Conservation (phyloP, 2,329 filamentous ascomycete genomes). For the Fusarium nodosum region DNA sequence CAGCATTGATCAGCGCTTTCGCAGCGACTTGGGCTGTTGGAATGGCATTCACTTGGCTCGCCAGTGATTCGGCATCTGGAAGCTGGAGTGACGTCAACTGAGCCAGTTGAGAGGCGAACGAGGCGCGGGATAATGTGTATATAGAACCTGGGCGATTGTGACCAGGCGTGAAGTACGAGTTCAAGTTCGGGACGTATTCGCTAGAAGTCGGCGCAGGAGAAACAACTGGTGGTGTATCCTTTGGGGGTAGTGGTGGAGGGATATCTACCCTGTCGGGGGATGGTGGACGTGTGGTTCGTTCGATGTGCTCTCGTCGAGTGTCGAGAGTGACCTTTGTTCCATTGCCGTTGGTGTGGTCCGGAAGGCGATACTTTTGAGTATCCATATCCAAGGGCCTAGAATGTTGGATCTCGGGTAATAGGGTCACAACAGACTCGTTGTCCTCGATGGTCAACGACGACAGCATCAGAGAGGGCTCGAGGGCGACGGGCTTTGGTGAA, state of each 20-base stretch:
- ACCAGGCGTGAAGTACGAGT: conserved; percentile 76
- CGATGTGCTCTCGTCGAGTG: conserved; percentile 70
- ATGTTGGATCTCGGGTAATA: conserved; percentile 66
- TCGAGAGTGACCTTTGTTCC: conserved; percentile 73
- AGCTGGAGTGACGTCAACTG: conserved; percentile 92
- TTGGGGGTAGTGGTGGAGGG: conserved; percentile 58
- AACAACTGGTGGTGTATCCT: conserved; percentile 57
- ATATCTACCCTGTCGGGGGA: conserved; percentile 54
- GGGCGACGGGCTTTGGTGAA: conserved; percentile 46
- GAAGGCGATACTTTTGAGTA: conserved; percentile 79
- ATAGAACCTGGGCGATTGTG: conserved; percentile 84
- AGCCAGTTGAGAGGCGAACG: conserved; percentile 92
- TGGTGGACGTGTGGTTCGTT: conserved; percentile 61
- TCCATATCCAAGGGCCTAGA: conserved; percentile 72
- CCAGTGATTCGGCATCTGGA: conserved; percentile 86
- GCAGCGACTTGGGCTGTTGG: conserved; percentile 87
- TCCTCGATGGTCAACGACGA: conserved; percentile 51
- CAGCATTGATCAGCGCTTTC: conserved; percentile 84
- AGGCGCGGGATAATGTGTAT: conserved; percentile 91
- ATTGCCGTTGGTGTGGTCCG: conserved; percentile 77
- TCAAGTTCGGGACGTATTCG: conserved; percentile 65
- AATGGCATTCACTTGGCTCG: conserved; percentile 85
- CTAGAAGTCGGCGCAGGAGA: conserved; percentile 52
- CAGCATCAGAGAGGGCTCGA: conserved; percentile 44
- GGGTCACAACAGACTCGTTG: conserved; percentile 49